A percentile compares a stretch with the other conserved stretches of the same genome.
phyloP scores from a whole-genome alignment of 2,329 filamentous ascomycete genomes.

The Monilinia polystroma region DNA sequence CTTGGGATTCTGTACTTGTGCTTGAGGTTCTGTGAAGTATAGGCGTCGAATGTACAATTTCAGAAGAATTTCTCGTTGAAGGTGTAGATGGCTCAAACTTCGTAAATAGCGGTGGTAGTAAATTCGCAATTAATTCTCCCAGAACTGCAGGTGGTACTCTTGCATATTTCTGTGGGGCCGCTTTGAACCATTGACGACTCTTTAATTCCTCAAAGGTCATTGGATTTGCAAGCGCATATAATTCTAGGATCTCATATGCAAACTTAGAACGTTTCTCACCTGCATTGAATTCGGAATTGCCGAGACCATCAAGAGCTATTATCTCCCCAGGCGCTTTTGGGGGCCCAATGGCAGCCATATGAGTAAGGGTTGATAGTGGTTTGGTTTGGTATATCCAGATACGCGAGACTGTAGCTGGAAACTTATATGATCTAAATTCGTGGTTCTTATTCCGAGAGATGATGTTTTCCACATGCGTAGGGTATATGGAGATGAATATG shows the following conservation, averaged over 20 bases:
- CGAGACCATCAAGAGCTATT: slow-evolving; percentile 46
- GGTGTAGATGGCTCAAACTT: slow-evolving; percentile 6
- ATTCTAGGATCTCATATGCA: slow-evolving; percentile 54
- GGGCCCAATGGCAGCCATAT: slow-evolving; percentile 57
- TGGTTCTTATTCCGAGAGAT: slow-evolving; percentile 52
- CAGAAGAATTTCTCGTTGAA: neutral
- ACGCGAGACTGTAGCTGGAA: slow-evolving; percentile 55
- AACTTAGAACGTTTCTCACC: slow-evolving; percentile 23
- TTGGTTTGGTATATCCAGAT: slow-evolving; percentile 60
- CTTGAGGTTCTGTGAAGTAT: neutral
- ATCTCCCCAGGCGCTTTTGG: slow-evolving; percentile 51
- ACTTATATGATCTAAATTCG: slow-evolving; percentile 55
- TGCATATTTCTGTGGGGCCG: slow-evolving; percentile 50
- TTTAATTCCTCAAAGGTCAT: slow-evolving; percentile 53
- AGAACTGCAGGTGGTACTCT: slow-evolving; percentile 58
- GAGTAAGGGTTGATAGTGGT: slow-evolving; percentile 51
- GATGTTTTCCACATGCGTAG: slow-evolving; percentile 50
- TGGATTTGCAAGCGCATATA: slow-evolving; percentile 64
- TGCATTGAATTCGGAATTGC: slow-evolving; percentile 49
- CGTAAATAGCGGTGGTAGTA: slow-evolving; percentile 53
- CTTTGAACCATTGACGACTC: slow-evolving; percentile 54
- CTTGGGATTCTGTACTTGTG: slow-evolving; percentile 36
- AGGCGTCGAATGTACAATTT: neutral
- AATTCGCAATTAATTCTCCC: slow-evolving; percentile 57
- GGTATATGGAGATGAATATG: slow-evolving; percentile 52